Conservation (phyloP, 345 rosid species). For the Lepidium sativum region DNA sequence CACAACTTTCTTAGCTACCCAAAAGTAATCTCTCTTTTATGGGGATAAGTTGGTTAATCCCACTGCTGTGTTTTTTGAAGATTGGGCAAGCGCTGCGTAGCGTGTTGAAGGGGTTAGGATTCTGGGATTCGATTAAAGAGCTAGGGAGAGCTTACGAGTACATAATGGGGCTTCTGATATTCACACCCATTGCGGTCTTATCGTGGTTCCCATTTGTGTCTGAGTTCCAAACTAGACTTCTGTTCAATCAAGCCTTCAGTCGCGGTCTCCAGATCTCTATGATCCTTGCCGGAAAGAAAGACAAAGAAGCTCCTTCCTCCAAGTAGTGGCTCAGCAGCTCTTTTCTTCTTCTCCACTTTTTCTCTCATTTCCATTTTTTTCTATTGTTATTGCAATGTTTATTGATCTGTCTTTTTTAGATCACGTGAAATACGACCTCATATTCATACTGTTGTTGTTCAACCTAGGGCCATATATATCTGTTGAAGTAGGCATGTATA, state of each 20-base stretch:
- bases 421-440: background rate
- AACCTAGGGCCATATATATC: conserved; percentile 1
- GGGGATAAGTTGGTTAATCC: background rate
- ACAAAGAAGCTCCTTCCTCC: conserved; percentile 26
- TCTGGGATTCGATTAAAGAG: conserved; percentile 87
- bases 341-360: background rate
- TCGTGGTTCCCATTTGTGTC: conserved; percentile 90
- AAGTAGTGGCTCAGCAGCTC: conserved; percentile 7
- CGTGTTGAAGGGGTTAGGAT: conserved; percentile 36
- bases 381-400: background rate
- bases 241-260: conserved; percentile 94
- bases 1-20: background rate
- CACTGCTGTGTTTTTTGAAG: conserved; percentile 25
- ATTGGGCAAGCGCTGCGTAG: conserved; percentile 67
- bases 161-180: conserved; percentile 62
- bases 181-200: conserved; percentile 60
- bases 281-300: conserved; percentile 66
- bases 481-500: background rate
- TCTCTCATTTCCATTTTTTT: background rate
- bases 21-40: background rate
- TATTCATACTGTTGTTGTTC: background rate
- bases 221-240: conserved; percentile 79
- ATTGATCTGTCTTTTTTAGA: background rate
- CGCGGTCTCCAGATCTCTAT: conserved; percentile 91
- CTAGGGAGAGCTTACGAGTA: conserved; percentile 85